A percentile compares a stretch with the other conserved stretches of the same genome.
These are phyloP conservation scores for Epichloe amarillans DNA, from an alignment of 2,329 filamentous ascomycete genomes.

Conservation along the genomic window DNA sequence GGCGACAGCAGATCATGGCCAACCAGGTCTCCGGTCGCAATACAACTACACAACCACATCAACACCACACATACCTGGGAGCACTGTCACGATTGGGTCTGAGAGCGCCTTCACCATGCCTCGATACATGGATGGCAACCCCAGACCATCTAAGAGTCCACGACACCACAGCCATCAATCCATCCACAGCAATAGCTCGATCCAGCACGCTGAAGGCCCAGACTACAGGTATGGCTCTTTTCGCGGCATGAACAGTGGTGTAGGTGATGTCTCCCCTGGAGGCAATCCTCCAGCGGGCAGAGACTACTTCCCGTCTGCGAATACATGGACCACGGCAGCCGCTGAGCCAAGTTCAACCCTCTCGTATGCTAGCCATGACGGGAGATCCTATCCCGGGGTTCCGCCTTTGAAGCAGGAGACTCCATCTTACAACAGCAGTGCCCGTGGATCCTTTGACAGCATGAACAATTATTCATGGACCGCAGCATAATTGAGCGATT, in stretches of 20 bases:
- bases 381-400: conserved; percentile 12
- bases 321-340: conserved; percentile 38
- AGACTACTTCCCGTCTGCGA: conserved; percentile 41
- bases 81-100: conserved; percentile 21
- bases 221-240: conserved; percentile 45
- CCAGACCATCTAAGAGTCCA: conserved; percentile 42
- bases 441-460: conserved; percentile 32
- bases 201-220: conserved; percentile 32
- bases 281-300: conserved; percentile 20
- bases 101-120: conserved; percentile 39
- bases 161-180: conserved; percentile 41
- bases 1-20: conserved; percentile 32
- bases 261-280: conserved; percentile 21
- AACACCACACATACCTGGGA: conserved; percentile 35
- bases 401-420: conserved; percentile 22
- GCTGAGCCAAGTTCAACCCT: conserved; percentile 31
- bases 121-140: conserved; percentile 40
- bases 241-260: conserved; percentile 14
- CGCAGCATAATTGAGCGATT: conserved; percentile 24
- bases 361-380: conserved; percentile 32
- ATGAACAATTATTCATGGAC: conserved; percentile 47
- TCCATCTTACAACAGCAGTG: conserved; percentile 26
- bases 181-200: conserved; percentile 34
- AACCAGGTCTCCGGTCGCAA: conserved; percentile 35
- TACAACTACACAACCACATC: conserved; percentile 41